Evolutionary conservation across 306 rosid species (phyloP).

Genomic region (Biancaea sappan): DNA sequence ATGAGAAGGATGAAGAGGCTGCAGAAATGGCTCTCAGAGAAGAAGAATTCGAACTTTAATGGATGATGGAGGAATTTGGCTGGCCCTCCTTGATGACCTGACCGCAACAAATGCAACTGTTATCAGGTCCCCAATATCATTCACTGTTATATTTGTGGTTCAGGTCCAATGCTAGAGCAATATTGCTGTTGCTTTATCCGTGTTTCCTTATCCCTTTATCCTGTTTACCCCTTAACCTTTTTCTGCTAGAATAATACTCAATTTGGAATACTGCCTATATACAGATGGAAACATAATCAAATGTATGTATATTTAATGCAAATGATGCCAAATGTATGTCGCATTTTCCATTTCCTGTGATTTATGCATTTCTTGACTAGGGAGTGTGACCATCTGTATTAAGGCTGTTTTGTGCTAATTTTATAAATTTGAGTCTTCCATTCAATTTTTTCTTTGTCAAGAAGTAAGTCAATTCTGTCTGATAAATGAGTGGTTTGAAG

Average conservation of each 20-base stretch:
- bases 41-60: slow-evolving; percentile 81
- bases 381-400: not conserved
- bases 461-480: not conserved
- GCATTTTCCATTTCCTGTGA: not conserved
- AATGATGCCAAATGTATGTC: not conserved
- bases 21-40: slow-evolving; percentile 82
- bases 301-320: too few relatives aligned
- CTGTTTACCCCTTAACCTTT: not conserved
- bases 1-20: slow-evolving; percentile 90
- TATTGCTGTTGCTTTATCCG: slow-evolving; percentile 24
- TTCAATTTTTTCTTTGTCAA: not conserved
- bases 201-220: not conserved
- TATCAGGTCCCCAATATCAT: slow-evolving; percentile 26
- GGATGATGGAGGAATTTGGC: not conserved
- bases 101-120: not conserved
- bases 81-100: not conserved
- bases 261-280: slow-evolving; percentile 37
- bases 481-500: not conserved
- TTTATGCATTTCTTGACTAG: not conserved
- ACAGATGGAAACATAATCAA: too few relatives aligned
- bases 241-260: slow-evolving; percentile 29
- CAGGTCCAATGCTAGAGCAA: slow-evolving; percentile 40
- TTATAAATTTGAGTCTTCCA: not conserved
- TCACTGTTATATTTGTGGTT: slow-evolving; percentile 36
- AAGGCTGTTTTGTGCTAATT: slow-evolving; percentile 3